Conservation (phyloP, 2,329 filamentous ascomycete species). For the Pseudocercospora pini-densiflorae region DNA sequence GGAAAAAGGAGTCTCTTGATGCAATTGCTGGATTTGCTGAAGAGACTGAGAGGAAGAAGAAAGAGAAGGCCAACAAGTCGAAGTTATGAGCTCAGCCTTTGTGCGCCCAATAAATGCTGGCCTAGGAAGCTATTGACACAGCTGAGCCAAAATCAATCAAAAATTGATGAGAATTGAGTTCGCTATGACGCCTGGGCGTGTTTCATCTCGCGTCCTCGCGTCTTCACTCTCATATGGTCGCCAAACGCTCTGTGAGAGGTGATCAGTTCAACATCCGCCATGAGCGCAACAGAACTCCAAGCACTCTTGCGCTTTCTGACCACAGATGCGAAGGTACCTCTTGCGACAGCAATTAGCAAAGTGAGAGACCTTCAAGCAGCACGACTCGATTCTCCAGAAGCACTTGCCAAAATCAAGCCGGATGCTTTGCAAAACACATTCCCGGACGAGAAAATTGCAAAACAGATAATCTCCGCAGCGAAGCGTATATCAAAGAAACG, state of each 20-base stretch:
- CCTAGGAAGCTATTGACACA: not conserved
- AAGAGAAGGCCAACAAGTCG: constrained; percentile 19
- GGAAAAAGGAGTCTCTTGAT: constrained; percentile 26
- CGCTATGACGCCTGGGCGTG: not conserved
- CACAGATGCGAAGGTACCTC: constrained; percentile 61
- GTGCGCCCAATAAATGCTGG: not conserved
- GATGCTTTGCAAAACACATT: constrained; percentile 50
- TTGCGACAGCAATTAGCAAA: constrained; percentile 60
- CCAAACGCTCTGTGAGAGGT: not conserved
- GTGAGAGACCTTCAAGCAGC: constrained; percentile 58
- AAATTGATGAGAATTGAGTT: not conserved
- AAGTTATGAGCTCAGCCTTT: constrained; percentile 16
- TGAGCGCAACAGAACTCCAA: constrained; percentile 35
- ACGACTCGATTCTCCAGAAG: constrained; percentile 50
- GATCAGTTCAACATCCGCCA: not conserved
- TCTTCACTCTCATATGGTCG: not conserved
- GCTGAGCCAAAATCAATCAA: not conserved
- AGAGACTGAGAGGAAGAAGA: constrained; percentile 31
- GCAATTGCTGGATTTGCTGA: constrained; percentile 27
- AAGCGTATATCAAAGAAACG: constrained; percentile 63
- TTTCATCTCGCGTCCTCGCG: not conserved
- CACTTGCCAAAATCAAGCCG: constrained; percentile 55
- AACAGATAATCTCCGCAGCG: constrained; percentile 61
- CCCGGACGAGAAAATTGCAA: constrained; percentile 59
- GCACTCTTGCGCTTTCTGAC: constrained; percentile 61